Percentiles rank a stretch among this genome's conserved stretches.
These are phyloP conservation scores for Phlebiopsis flavidoalba DNA, from an alignment of 768 basidiomycete genomes.

Conservation along the genomic window DNA sequence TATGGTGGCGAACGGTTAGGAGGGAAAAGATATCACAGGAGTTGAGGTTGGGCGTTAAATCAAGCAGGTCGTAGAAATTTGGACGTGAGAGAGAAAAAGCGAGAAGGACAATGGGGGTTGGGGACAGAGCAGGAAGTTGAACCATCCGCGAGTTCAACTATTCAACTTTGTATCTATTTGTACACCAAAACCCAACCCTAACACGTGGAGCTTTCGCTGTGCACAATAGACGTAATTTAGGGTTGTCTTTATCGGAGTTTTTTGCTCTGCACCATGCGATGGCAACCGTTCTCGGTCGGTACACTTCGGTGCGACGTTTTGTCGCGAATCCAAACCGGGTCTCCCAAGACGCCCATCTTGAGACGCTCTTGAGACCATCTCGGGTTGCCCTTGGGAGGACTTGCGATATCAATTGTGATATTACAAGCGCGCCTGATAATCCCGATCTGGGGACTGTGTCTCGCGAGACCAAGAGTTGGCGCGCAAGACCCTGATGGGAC, in stretches of 20 bases:
- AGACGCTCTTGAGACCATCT: no score
- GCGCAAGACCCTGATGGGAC: no score
- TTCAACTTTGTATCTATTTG: conserved; percentile 24
- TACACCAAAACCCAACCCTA: conserved; percentile 15
- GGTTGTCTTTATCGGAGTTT: not conserved
- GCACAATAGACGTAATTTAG: not conserved
- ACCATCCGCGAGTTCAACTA: conserved; percentile 19
- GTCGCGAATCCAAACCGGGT: no score
- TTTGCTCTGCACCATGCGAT: no score
- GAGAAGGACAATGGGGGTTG: conserved; percentile 13
- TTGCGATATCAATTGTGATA: no score
- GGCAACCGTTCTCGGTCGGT: no score
- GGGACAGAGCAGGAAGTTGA: conserved; percentile 12
- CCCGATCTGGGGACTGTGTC: no score
- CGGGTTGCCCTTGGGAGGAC: no score
- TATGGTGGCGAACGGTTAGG: conserved; percentile 34
- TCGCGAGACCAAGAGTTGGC: no score
- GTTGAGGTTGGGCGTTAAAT: conserved; percentile 6
- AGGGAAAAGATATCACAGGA: conserved; percentile 17
- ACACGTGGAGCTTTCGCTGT: conserved; percentile 9
- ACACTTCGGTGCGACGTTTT: no score
- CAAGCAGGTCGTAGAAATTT: conserved; percentile 18
- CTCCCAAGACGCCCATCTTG: no score
- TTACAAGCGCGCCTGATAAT: no score
- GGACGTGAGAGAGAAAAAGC: conserved; percentile 16